Percentiles rank a stretch among this genome's conserved stretches.
phyloP scores from a whole-genome alignment of 1,284 basidiomycete genomes.

The Moesziomyces sp. region DNA sequence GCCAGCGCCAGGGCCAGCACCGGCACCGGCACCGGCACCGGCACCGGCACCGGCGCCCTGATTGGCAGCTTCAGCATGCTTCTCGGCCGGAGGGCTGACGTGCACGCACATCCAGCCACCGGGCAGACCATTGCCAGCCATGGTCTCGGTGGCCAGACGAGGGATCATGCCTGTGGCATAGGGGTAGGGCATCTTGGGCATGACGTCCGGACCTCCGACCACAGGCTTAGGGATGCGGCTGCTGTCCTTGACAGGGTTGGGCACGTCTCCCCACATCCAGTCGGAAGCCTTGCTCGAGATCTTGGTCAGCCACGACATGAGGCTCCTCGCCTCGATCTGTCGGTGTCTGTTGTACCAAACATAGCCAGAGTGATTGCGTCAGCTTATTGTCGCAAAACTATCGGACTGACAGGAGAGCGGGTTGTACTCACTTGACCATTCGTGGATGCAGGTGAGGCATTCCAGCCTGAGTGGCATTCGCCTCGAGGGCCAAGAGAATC shows the following conservation, averaged over 20 bases:
- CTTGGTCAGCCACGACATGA: slow-evolving; percentile 19
- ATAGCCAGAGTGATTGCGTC: too few relatives aligned
- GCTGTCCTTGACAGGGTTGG: neutral
- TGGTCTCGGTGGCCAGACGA: slow-evolving; percentile 22
- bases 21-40: slow-evolving; percentile 2
- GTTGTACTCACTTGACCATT: slow-evolving; percentile 16
- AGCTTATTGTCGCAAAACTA: too few relatives aligned
- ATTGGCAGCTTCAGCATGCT: neutral
- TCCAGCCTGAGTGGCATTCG: neutral
- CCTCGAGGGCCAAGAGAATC: slow-evolving; percentile 11
- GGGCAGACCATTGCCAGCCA: slow-evolving; percentile 21
- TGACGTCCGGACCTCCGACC: slow-evolving; percentile 11
- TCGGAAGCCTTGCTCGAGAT: slow-evolving; percentile 31
- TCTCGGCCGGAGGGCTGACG: slow-evolving; percentile 9
- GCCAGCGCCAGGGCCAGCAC: slow-evolving; percentile 1
- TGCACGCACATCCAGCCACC: slow-evolving; percentile 38
- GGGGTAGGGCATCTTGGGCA: slow-evolving; percentile 36
- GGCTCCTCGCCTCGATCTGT: slow-evolving; percentile 15
- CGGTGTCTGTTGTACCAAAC: slow-evolving; percentile 3
- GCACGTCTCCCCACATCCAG: slow-evolving; percentile 34
- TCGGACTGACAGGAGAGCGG: neutral
- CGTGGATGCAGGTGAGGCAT: slow-evolving; percentile 5
- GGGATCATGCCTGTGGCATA: slow-evolving; percentile 41
- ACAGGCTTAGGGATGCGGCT: slow-evolving; percentile 11
- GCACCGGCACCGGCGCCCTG: slow-evolving; percentile 3